phyloP scores from a whole-genome alignment of 2,329 filamentous ascomycete genomes.

The Colletotrichum endophyticum region DNA sequence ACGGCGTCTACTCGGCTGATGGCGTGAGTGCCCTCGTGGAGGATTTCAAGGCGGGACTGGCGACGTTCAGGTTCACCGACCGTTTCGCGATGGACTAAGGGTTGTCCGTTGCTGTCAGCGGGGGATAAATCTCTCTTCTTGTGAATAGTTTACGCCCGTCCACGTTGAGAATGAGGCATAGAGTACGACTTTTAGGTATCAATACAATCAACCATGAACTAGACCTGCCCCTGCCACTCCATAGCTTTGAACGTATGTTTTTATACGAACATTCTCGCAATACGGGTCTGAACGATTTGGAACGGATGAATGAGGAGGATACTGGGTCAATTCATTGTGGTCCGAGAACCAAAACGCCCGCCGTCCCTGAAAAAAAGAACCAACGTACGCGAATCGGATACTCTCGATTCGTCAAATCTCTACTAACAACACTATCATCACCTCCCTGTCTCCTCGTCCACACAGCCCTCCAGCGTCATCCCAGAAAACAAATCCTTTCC shows the following conservation, averaged over 20 bases:
- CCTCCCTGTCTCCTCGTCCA: neutral
- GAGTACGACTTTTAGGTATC: neutral
- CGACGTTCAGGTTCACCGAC: constrained; percentile 69
- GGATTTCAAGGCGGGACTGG: constrained; percentile 62
- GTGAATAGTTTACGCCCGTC: neutral
- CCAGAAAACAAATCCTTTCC: neutral
- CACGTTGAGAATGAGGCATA: neutral
- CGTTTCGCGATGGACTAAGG: constrained; percentile 63
- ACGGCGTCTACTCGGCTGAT: constrained; percentile 44
- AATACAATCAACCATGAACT: neutral
- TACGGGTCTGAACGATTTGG: neutral
- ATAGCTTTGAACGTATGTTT: neutral
- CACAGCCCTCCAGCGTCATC: neutral
- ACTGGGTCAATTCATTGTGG: neutral
- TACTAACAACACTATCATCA: neutral
- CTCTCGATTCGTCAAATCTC: neutral
- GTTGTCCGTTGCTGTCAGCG: neutral
- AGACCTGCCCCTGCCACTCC: neutral
- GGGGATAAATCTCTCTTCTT: neutral
- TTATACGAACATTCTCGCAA: neutral
- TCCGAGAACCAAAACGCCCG: neutral
- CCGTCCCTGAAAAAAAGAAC: neutral
- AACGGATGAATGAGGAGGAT: neutral
- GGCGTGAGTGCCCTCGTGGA: constrained; percentile 44
- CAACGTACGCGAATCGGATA: neutral